Conservation (phyloP, 1,139 yeast species). For the Yarrowia galli region DNA sequence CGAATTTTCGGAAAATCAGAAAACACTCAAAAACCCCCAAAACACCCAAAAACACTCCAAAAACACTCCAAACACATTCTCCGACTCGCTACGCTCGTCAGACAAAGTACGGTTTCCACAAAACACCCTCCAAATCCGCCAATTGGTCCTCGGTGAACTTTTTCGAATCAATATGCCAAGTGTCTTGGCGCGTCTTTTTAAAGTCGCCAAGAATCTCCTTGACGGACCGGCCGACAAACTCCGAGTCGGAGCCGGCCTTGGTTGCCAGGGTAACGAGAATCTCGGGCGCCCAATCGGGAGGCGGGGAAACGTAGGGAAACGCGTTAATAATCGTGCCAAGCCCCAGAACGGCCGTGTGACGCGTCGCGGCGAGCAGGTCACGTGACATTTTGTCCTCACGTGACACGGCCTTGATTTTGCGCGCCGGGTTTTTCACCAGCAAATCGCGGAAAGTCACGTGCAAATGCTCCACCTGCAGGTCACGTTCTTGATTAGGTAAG, state of each 20-base stretch:
- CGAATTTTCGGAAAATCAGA: no score
- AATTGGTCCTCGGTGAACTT: constrained; percentile 80
- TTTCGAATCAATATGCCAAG: constrained; percentile 91
- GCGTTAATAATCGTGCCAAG: constrained; percentile 89
- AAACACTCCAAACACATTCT: background rate
- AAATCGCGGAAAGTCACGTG: constrained; percentile 42
- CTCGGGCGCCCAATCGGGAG: constrained; percentile 88
- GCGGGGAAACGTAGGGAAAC: constrained; percentile 89
- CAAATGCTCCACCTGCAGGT: constrained; percentile 51
- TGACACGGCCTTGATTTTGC: constrained; percentile 1
- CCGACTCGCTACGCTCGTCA: background rate
- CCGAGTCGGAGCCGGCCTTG: constrained; percentile 71
- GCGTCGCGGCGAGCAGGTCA: constrained; percentile 41
- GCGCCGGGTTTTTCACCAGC: constrained; percentile 38
- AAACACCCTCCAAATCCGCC: constrained; percentile 92
- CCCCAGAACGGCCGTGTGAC: constrained; percentile 92
- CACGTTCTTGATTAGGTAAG: constrained; percentile 66
- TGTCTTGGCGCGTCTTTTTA: constrained; percentile 91
- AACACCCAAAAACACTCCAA: no score
- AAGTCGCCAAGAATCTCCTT: constrained; percentile 82
- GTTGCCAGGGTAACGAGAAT: constrained; percentile 73
- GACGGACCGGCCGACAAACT: constrained; percentile 84
- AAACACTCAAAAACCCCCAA: background rate
- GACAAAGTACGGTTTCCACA: constrained; percentile 92
- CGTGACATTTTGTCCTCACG: constrained; percentile 29